phyloP scores from a whole-genome alignment of 192 early-diverging fungal species.

The Linnemannia schmuckeri region DNA sequence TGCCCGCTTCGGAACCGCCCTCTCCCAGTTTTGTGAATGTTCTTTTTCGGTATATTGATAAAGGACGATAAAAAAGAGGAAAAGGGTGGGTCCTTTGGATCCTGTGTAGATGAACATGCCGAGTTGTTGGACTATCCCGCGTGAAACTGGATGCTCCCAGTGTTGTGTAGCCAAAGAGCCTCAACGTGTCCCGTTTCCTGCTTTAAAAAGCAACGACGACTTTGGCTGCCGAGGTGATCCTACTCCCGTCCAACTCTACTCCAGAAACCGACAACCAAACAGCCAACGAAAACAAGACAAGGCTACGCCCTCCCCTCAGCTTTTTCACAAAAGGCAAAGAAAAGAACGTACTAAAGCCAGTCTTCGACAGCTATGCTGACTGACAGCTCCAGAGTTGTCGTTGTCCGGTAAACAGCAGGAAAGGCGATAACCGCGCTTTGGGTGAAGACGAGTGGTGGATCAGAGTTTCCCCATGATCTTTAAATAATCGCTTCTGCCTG shows the following conservation, averaged over 20 bases:
- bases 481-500: neutral
- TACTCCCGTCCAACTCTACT: no score
- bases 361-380: no score
- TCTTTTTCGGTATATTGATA: slow-evolving; percentile 5
- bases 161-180: no score
- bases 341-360: no score
- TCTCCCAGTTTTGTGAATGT: slow-evolving; percentile 1
- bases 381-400: neutral
- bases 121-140: neutral
- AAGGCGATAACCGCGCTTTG: neutral
- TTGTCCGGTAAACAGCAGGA: neutral
- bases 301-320: no score
- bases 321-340: no score
- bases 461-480: neutral
- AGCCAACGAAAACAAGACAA: neutral
- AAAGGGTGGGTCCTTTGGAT: neutral
- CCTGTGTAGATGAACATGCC: neutral
- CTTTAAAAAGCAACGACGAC: neutral
- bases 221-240: neutral
- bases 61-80: neutral
- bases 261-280: neutral
- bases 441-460: neutral
- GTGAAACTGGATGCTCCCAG: no score
- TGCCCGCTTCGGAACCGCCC: slow-evolving; percentile 25
- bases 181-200: neutral